These are phyloP conservation scores for Debaryomyces subglobosus DNA, from an alignment of 1,139 yeast genomes.

Conservation along the genomic window DNA sequence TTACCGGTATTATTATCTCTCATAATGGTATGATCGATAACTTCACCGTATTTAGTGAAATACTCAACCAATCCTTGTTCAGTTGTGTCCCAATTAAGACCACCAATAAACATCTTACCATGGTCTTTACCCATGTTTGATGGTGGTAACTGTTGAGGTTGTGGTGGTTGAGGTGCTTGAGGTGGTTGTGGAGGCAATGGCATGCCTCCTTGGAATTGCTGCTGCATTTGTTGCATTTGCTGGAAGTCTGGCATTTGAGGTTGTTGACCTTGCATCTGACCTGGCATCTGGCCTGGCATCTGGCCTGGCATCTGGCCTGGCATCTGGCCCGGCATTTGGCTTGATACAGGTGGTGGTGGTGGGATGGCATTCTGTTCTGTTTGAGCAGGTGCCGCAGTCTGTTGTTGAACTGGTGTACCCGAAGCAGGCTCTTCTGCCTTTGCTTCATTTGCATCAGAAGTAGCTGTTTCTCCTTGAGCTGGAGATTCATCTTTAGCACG, in stretches of 20 bases:
- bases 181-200: slow-evolving; percentile 15
- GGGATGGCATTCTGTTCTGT: slow-evolving; percentile 10
- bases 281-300: neutral
- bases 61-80: slow-evolving; percentile 82
- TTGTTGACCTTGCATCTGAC: slow-evolving; percentile 9
- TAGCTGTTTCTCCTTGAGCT: slow-evolving; percentile 6
- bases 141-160: slow-evolving; percentile 28
- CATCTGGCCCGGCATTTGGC: neutral
- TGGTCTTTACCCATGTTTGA: slow-evolving; percentile 50
- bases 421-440: slow-evolving; percentile 7
- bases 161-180: slow-evolving; percentile 12
- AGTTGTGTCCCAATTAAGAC: slow-evolving; percentile 97
- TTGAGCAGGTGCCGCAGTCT: slow-evolving; percentile 9
- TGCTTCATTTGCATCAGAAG: slow-evolving; percentile 10
- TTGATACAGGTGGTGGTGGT: slow-evolving; percentile 9
- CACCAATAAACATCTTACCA: slow-evolving; percentile 98
- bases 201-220: slow-evolving; percentile 22
- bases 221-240: slow-evolving; percentile 11
- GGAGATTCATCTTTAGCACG: slow-evolving; percentile 5
- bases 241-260: slow-evolving; percentile 10
- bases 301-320: neutral
- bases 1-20: slow-evolving; percentile 88
- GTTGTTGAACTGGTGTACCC: slow-evolving; percentile 9
- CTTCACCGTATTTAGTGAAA: slow-evolving; percentile 89
- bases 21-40: slow-evolving; percentile 90